phyloP scores from a whole-genome alignment of 495 filamentous ascomycete species.

The Cetradonia linearis region DNA sequence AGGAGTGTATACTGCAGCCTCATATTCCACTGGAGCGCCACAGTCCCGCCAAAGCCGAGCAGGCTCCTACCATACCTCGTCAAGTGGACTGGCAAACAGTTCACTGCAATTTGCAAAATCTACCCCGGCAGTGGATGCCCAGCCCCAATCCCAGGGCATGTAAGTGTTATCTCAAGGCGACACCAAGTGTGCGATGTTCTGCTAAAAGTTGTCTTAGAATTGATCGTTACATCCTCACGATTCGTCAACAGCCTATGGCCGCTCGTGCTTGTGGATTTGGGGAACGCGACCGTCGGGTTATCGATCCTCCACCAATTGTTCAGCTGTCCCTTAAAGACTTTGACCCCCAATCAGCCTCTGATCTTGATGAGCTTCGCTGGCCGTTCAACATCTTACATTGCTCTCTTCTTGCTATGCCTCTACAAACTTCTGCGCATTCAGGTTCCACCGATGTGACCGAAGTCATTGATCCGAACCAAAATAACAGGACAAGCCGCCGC shows the following conservation, averaged over 20 bases:
- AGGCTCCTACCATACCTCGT: conserved; percentile 19
- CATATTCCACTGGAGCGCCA: conserved; percentile 8
- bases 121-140: not conserved
- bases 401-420: conserved; percentile 38
- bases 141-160: conserved; percentile 9
- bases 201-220: conserved; percentile 19
- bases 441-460: conserved; percentile 28
- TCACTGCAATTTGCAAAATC: conserved; percentile 11
- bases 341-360: conserved; percentile 39
- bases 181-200: not conserved
- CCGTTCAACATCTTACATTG: conserved; percentile 80
- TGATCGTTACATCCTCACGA: conserved; percentile 47
- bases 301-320: conserved; percentile 92
- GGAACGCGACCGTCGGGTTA: conserved; percentile 82
- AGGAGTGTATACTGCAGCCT: conserved; percentile 12
- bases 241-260: conserved; percentile 84
- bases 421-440: conserved; percentile 33
- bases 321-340: conserved; percentile 68
- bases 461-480: conserved; percentile 35
- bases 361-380: conserved; percentile 55
- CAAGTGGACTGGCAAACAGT: conserved; percentile 15
- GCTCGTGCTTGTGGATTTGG: conserved; percentile 91
- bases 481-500: conserved; percentile 41
- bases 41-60: conserved; percentile 14
- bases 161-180: conserved; percentile 2